Evolutionary conservation across 305 asterid genomes (phyloP), one percentile per base, ranked within the genome.

Genomic region (Rubia balearica): DNA sequence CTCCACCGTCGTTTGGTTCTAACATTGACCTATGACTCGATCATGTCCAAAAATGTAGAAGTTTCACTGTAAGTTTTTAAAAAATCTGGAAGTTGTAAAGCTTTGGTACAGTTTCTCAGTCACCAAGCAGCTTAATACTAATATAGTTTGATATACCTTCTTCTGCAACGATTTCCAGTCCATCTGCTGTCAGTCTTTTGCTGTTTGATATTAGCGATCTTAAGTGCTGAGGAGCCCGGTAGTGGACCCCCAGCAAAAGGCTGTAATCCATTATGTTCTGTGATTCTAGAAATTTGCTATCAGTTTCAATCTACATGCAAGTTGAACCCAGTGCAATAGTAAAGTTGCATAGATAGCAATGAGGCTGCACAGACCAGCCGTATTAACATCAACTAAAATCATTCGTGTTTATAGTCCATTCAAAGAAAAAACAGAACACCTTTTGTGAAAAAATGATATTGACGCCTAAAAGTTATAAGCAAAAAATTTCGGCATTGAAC

Each of bases 181-280:
- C 98, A 77, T 94, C 97, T 5, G 65, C 81, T 0, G 82, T 80
- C 71, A 82, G 76, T 59, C 83, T 90, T 71, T 71, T 83, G 79
- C 87, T 84, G 61, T 76, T 67, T 33, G 97, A 81, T 81, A 85
- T 79, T 56, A 81, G 83, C 69, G 98, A 83, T 56, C 85, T 90
- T 21, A 90, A 87, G 80, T 92, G 97, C 73, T 89, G 98, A 19
- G 98, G 99, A 53, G 99, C 98, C 65, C 99, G 86, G 81, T 91
- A 90, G 78, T 95, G 97, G 74, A 95, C 98, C 67, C 99, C 99
- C n/a, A 95, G 85, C 85, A 92, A 85, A 72, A 95, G 89, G 85
- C 99, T 95, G 83, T 95, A 95, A 81, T 95, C 99, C 98, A 95
- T 95, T 70, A 95, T 92, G 86, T 86, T 84, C 81, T 90, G 96